Base-by-base conservation (phyloP, 2,329 filamentous ascomycete genomes). In the Colletotrichum tabaci region DNA sequence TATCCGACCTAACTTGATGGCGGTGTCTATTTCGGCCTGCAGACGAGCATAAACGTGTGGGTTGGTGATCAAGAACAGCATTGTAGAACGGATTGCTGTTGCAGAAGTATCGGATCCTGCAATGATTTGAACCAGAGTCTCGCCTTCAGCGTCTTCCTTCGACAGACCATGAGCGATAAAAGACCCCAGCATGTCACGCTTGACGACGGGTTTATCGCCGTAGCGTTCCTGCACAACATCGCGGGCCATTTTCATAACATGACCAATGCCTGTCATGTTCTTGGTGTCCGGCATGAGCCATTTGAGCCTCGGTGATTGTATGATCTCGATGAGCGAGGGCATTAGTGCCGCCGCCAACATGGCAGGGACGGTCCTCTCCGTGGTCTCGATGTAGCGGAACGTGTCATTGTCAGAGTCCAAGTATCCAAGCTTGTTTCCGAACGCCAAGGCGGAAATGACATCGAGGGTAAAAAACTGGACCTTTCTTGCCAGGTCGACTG, bases 91-190 rank as follows among this genome's bases (percentile, higher is more conserved):
- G 10, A 91, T 84, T 1, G 84, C 84, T 0, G 87, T 87, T 0
- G 89, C 87, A 0, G 88, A 89, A 10, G 87, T 90, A 70, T 91
- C 89, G 0, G 87, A 87, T 6, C 89, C 89, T 5, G 88, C 88
- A 5, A 88, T 40, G 52, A 81, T 79, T 67, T 82, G 78, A 56
- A 80, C 76, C 13, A 82, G 76, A 0, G 80, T 74, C 71, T 83
- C 83, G 70, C 87, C 84, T 46, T 85, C 80, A 61, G 79, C 79
- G 60, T 82, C 77, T 23, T 76, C 74, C 56, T 76, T 78, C 16
- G 74, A 77, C 26, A 83, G 73, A n/a, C 82, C 82, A 60, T 83
- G 79, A 2, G 76, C 74, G 38, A 82, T 74, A 63, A 82, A 82
- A 1, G 80, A 81, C 30, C 80, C 81, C 18, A 82, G 76, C 78